These are phyloP conservation scores for Diaporthe destruens DNA, from an alignment of 2,329 filamentous ascomycete species.

Conservation along the genomic window DNA sequence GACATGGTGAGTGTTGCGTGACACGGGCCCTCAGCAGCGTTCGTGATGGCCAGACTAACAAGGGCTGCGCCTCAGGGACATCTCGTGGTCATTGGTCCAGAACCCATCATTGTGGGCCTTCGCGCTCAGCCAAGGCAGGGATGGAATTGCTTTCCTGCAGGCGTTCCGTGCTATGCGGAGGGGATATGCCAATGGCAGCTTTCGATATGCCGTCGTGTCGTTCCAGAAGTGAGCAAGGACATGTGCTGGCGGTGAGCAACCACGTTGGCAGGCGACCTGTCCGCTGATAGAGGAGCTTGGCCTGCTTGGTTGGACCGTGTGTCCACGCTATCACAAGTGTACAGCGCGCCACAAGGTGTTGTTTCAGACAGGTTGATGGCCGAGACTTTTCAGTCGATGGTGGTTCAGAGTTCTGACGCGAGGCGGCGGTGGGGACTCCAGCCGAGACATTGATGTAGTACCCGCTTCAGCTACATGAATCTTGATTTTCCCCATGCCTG, in stretches of 20 bases:
- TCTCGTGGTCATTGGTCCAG: conserved; percentile 71
- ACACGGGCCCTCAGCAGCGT: neutral
- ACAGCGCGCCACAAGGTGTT: conserved; percentile 10
- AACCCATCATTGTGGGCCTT: conserved; percentile 72
- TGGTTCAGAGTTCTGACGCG: neutral
- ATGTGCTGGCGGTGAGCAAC: neutral
- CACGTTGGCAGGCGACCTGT: neutral
- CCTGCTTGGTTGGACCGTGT: neutral
- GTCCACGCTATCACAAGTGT: neutral
- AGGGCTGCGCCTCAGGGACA: conserved; percentile 61
- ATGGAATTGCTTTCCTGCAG: conserved; percentile 71
- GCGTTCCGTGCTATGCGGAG: conserved; percentile 72
- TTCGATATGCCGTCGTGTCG: conserved; percentile 70
- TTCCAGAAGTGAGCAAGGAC: conserved; percentile 59
- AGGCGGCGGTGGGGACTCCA: neutral
- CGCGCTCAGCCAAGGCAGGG: conserved; percentile 69
- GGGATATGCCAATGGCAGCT: conserved; percentile 69
- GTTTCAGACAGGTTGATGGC: neutral
- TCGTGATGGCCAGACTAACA: conserved; percentile 12
- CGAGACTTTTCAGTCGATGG: neutral
- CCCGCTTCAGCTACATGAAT: neutral
- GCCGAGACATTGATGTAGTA: conserved; percentile 13
- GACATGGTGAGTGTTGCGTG: conserved; percentile 63
- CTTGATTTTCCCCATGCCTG: conserved; percentile 10
- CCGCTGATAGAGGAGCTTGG: neutral